Evolutionary conservation across 2,329 filamentous ascomycete species (phyloP).

Genomic region (Aspergillus pseudonomiae): DNA sequence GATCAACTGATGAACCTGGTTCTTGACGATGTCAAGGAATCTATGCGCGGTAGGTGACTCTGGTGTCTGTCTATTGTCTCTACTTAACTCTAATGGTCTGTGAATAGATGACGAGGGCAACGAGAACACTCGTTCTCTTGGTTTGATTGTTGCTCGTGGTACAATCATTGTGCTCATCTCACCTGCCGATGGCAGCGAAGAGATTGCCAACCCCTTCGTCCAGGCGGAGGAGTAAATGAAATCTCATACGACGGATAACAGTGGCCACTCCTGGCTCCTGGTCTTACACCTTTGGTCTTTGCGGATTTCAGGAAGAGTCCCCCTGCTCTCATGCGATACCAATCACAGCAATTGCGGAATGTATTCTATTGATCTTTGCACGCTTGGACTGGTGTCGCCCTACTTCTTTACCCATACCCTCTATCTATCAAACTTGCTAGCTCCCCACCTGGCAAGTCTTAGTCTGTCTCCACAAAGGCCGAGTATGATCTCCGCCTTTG

Average conservation of each 20-base stretch:
- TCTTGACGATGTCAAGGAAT: constrained; percentile 89
- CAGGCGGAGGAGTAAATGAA: constrained; percentile 65
- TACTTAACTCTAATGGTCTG: constrained; percentile 22
- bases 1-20: constrained; percentile 98
- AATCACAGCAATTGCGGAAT: neutral
- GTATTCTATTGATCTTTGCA: neutral
- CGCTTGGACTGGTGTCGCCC: neutral
- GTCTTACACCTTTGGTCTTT: neutral
- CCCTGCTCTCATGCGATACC: neutral
- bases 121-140: constrained; percentile 76
- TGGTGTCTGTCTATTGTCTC: neutral
- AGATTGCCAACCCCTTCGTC: constrained; percentile 91
- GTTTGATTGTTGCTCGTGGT: constrained; percentile 85
- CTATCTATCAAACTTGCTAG: neutral
- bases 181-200: constrained; percentile 90
- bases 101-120: constrained; percentile 86
- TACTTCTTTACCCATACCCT: no score
- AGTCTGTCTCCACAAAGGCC: neutral
- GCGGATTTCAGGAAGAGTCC: neutral
- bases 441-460: neutral
- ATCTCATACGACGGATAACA: neutral
- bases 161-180: constrained; percentile 92
- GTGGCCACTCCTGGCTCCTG: neutral
- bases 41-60: constrained; percentile 71
- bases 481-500: neutral